phyloP scores from a whole-genome alignment of 2,329 filamentous ascomycete species.

The Alternaria hordeiaustralica region DNA sequence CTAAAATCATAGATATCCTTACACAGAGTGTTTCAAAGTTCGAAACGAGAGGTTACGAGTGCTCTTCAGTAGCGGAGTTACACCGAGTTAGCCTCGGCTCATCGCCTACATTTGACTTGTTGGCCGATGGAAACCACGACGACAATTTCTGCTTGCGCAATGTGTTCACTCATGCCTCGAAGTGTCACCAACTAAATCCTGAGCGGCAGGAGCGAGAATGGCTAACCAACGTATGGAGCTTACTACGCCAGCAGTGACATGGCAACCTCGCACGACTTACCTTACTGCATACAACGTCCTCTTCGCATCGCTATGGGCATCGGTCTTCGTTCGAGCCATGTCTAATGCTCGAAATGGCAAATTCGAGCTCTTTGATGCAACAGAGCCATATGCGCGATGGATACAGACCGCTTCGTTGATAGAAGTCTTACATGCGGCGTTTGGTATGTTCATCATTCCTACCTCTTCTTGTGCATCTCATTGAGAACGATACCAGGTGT shows the following conservation, averaged over 20 bases:
- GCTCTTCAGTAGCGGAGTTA: not conserved
- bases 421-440: conserved; percentile 28
- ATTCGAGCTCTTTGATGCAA: conserved; percentile 17
- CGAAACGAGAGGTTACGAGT: not conserved
- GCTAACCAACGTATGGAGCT: not conserved
- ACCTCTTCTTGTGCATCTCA: not conserved
- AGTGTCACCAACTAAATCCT: not conserved
- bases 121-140: not conserved
- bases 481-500: conserved; percentile 17
- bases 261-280: conserved; percentile 18
- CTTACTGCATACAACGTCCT: conserved; percentile 31
- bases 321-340: conserved; percentile 12
- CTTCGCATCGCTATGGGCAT: conserved; percentile 27
- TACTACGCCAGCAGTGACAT: not conserved
- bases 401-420: conserved; percentile 29
- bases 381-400: conserved; percentile 23
- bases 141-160: conserved; percentile 5
- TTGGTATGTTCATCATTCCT: conserved; percentile 13
- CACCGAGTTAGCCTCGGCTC: conserved; percentile 11
- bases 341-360: not conserved
- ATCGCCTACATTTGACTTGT: conserved; percentile 7
- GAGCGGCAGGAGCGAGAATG: not conserved
- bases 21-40: not conserved
- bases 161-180: not conserved
- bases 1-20: not conserved